A percentile compares a stretch with the other conserved stretches of the same genome.
Conservation (phyloP, 192 early-diverging fungal species). For the Coemansia asiatica region DNA sequence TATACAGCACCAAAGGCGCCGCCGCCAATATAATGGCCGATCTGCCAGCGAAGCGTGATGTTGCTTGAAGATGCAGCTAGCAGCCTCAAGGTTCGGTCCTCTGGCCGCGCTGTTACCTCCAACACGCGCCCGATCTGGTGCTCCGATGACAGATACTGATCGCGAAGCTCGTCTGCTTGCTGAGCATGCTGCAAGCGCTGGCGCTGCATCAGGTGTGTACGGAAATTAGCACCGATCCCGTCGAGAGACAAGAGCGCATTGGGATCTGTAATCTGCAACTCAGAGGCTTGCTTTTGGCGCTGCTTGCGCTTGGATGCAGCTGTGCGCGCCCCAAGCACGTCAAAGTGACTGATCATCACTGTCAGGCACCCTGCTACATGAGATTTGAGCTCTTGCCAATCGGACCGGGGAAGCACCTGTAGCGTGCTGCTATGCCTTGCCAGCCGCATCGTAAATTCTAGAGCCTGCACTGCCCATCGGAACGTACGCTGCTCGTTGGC, state of each 20-base stretch:
- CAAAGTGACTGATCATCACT: conserved; percentile 78
- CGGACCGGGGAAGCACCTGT: conserved; percentile 64
- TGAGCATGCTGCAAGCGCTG: conserved; percentile 40
- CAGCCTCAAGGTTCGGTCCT: conserved; percentile 75
- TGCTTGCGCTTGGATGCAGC: conserved; percentile 29
- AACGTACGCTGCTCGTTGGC: conserved; percentile 78
- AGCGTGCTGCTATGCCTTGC: conserved; percentile 73
- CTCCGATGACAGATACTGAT: conserved; percentile 24
- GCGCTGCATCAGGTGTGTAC: conserved; percentile 40
- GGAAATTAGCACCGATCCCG: conserved; percentile 41
- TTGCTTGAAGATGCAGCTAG: conserved; percentile 75
- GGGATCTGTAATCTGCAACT: conserved; percentile 24
- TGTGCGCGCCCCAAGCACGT: conserved; percentile 67
- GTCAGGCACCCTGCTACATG: conserved; percentile 79
- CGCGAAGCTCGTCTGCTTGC: conserved; percentile 32
- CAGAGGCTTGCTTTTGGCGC: conserved; percentile 27
- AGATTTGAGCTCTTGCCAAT: conserved; percentile 68
- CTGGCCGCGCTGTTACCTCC: conserved; percentile 67
- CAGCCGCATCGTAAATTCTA: conserved; percentile 80
- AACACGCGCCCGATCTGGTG: conserved; percentile 70
- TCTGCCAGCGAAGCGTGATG: conserved; percentile 84
- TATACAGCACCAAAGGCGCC: conserved; percentile 89
- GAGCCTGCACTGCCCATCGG: conserved; percentile 80
- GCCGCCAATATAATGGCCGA: conserved; percentile 79
- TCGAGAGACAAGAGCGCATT: conserved; percentile 39